phyloP scores from a whole-genome alignment of 2,329 filamentous ascomycete species.

The Botrytis galanthina region DNA sequence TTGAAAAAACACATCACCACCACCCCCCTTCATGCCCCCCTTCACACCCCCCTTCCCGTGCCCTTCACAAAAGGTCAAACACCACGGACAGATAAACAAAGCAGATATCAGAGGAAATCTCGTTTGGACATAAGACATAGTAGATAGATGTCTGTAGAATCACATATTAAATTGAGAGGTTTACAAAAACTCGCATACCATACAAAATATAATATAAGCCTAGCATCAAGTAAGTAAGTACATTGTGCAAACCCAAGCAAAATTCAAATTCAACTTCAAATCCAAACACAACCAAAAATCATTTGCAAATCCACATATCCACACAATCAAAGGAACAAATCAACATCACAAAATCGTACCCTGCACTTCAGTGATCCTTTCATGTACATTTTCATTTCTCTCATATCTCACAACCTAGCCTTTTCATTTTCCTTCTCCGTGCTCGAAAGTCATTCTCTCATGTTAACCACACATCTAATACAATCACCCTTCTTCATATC shows the following conservation, averaged over 20 bases:
- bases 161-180: background rate
- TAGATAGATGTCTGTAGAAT: background rate
- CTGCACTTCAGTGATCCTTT: background rate
- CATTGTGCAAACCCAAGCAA: background rate
- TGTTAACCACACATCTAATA: constrained; percentile 87
- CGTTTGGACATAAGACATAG: too few relatives aligned
- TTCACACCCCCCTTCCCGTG: too few relatives aligned
- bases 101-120: too few relatives aligned
- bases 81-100: too few relatives aligned
- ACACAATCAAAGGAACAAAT: background rate
- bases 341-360: background rate
- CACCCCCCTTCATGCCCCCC: too few relatives aligned
- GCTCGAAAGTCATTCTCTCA: constrained; percentile 40
- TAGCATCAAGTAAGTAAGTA: background rate
- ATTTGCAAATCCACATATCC: background rate
- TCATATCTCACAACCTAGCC: constrained; percentile 1
- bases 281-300: background rate
- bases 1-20: too few relatives aligned
- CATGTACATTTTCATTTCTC: background rate
- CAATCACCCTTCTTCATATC: constrained; percentile 97
- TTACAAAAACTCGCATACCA: background rate
- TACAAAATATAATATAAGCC: background rate
- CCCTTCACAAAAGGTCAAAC: too few relatives aligned
- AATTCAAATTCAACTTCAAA: background rate
- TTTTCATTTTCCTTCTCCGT: background rate